A percentile compares a stretch with the other conserved stretches of the same genome.
phyloP scores from a whole-genome alignment of 192 early-diverging fungal genomes.

The Linnemannia exigua region DNA sequence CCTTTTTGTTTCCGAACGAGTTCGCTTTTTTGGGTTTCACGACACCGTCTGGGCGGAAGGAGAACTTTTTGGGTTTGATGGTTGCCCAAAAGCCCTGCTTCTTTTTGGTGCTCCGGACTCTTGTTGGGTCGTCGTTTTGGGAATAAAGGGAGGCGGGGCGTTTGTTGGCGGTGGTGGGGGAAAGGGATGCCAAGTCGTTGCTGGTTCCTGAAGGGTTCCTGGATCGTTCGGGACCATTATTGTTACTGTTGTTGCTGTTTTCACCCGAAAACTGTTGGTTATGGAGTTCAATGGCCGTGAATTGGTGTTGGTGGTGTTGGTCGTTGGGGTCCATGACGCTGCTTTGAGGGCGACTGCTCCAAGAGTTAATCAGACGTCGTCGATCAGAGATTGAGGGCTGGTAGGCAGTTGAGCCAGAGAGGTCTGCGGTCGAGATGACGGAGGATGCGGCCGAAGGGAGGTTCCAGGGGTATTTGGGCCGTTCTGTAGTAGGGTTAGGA shows the following conservation, averaged over 20 bases:
- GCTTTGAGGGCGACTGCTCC: conserved; percentile 5
- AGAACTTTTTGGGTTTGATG: conserved; percentile 9
- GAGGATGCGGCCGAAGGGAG: conserved; percentile 8
- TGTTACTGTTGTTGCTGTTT: not conserved
- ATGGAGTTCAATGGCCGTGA: conserved; percentile 11
- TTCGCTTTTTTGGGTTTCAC: not conserved
- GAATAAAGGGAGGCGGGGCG: not conserved
- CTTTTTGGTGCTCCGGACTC: not conserved
- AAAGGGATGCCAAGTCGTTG: conserved; percentile 15
- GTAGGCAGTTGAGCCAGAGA: not conserved
- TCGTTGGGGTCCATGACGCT: conserved; percentile 14
- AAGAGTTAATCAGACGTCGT: conserved; percentile 5
- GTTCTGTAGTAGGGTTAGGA: not conserved
- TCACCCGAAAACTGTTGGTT: not conserved
- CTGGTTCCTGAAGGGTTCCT: not conserved
- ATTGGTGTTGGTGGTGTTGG: not conserved
- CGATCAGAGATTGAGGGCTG: not conserved
- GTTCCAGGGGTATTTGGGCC: conserved; percentile 3
- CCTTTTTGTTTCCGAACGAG: conserved; percentile 34
- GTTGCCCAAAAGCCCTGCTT: conserved; percentile 14
- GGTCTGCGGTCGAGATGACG: not conserved
- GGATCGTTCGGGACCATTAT: not conserved
- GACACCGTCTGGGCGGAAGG: conserved; percentile 17
- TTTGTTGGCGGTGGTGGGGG: not conserved
- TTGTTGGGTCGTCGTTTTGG: not conserved